A percentile compares a stretch with the other conserved stretches of the same genome.
Evolutionary conservation across 2,329 filamentous ascomycete genomes (phyloP).

Genomic region (Onygenales sp.): DNA sequence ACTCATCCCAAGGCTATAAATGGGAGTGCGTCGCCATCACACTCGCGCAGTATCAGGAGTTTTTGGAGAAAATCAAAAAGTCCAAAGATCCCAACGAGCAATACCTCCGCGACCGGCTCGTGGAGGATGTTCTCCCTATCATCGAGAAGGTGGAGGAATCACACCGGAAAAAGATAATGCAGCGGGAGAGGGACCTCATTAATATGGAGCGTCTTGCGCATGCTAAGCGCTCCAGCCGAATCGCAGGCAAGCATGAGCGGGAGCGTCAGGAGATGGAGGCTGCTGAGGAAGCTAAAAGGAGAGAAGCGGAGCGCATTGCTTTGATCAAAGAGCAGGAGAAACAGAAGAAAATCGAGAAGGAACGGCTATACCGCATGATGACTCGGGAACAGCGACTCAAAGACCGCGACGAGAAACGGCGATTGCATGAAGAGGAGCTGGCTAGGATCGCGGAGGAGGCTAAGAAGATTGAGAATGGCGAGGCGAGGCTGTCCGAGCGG

Average conservation of each 20-base stretch:
- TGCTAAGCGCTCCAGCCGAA: constrained; percentile 84
- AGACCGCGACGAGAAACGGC: constrained; percentile 74
- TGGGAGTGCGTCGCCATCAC: constrained; percentile 91
- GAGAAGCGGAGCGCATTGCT: constrained; percentile 53
- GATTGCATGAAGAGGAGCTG: constrained; percentile 76
- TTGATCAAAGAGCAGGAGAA: constrained; percentile 50
- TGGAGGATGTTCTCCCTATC: constrained; percentile 71
- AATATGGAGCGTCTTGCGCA: constrained; percentile 81
- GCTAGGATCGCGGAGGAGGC: constrained; percentile 69
- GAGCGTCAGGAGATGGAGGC: constrained; percentile 64
- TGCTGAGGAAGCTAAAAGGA: constrained; percentile 60
- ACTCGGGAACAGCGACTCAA: constrained; percentile 78
- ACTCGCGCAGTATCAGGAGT: constrained; percentile 62
- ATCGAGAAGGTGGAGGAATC: constrained; percentile 65
- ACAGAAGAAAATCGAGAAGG: constrained; percentile 58
- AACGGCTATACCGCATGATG: constrained; percentile 68
- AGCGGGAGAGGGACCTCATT: constrained; percentile 69
- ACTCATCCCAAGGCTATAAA: constrained; percentile 62
- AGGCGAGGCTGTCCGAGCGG: constrained; percentile 63
- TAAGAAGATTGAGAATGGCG: constrained; percentile 47
- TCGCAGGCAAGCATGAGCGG: constrained; percentile 72
- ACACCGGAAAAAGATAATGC: constrained; percentile 61
- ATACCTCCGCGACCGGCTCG: constrained; percentile 59
- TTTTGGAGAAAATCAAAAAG: constrained; percentile 62
- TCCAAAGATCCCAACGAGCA: constrained; percentile 81